Conservation (phyloP, 192 early-diverging fungal genomes). For the Dissophora globulifera region DNA sequence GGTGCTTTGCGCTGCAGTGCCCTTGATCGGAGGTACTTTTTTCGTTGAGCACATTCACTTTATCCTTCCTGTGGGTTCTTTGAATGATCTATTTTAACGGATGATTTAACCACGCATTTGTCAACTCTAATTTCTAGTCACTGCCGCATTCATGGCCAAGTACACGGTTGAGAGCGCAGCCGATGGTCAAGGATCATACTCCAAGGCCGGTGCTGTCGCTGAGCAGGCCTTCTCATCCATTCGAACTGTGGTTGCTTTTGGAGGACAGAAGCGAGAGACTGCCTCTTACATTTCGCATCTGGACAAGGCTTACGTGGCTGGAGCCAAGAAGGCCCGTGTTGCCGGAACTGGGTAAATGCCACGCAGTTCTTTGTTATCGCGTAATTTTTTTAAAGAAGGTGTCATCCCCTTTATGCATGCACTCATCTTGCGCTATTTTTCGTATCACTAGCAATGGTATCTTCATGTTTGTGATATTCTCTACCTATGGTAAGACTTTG, state of each 20-base stretch:
- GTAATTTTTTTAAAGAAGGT: too few relatives aligned
- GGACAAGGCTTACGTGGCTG: slow-evolving; percentile 68
- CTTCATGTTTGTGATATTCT: slow-evolving; percentile 78
- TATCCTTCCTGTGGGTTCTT: too few relatives aligned
- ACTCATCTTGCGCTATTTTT: neutral
- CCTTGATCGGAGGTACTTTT: slow-evolving; percentile 64
- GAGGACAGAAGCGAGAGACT: slow-evolving; percentile 76
- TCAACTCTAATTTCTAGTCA: too few relatives aligned
- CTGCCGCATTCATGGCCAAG: slow-evolving; percentile 32
- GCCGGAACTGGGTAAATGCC: slow-evolving; percentile 65
- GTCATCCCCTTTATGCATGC: too few relatives aligned
- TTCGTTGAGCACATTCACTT: too few relatives aligned
- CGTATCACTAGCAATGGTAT: slow-evolving; percentile 1
- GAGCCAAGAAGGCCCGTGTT: slow-evolving; percentile 68
- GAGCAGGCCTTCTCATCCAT: slow-evolving; percentile 88
- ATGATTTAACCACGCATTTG: too few relatives aligned
- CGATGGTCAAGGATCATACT: slow-evolving; percentile 74
- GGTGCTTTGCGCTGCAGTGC: slow-evolving; percentile 70
- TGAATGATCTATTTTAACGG: too few relatives aligned
- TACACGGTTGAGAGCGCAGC: slow-evolving; percentile 28
- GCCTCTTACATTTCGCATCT: slow-evolving; percentile 72
- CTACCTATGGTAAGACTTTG: slow-evolving; percentile 64
- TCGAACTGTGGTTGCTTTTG: slow-evolving; percentile 91
- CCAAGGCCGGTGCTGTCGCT: slow-evolving; percentile 87
- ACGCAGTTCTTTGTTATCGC: too few relatives aligned